Evolutionary conservation across 2,329 filamentous ascomycete species (phyloP), one percentile per base, ranked within the genome.

Genomic region (Fusarium palustre): DNA sequence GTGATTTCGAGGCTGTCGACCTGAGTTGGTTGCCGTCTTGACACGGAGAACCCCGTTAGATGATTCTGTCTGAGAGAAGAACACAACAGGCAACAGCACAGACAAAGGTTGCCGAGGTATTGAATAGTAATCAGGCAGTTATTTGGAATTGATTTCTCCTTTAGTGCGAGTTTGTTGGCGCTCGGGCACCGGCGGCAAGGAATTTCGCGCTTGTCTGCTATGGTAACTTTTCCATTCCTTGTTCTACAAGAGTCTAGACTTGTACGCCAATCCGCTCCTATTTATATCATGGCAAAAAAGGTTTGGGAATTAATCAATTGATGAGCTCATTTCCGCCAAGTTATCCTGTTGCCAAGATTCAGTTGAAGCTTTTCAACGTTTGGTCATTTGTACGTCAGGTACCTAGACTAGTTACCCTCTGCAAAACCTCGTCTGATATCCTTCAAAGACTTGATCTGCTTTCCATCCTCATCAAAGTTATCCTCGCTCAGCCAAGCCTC

Each of bases 401-500:
- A n/a, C n/a, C n/a, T n/a, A n/a, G n/a, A n/a, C 12, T 22, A 56
- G 24, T 12, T 22, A 8, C 42, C 45, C 12, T 41, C 36, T 4
- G n/a, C 16, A 7, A 69, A 36, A 7, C 12, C 34, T 33, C 46
- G 49, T 24, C 72, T 61, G 1, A 74, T 55, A 6, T 81, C 76
- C 57, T 78, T 77, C 62, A 90, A 62, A 28, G 72, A 81, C 68
- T 70, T 82, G 57, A 74, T 82, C 76, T 91, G 89, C 54, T 70
- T 79, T 1, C 87, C 88, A 4, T 83, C 71, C 9, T 75, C 76
- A 69, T 89, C 84, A 70, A 90, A 90, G 73, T 90, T 90, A 0
- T 71, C 76, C 15, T 79, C 76, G 20, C 78, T 77, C 48, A 91
- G 66, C 89, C 89, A 91, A 20, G 50, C 66, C 70, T 87, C 83